Conservation (phyloP, 495 filamentous ascomycete species). For the Xylaria curta region DNA sequence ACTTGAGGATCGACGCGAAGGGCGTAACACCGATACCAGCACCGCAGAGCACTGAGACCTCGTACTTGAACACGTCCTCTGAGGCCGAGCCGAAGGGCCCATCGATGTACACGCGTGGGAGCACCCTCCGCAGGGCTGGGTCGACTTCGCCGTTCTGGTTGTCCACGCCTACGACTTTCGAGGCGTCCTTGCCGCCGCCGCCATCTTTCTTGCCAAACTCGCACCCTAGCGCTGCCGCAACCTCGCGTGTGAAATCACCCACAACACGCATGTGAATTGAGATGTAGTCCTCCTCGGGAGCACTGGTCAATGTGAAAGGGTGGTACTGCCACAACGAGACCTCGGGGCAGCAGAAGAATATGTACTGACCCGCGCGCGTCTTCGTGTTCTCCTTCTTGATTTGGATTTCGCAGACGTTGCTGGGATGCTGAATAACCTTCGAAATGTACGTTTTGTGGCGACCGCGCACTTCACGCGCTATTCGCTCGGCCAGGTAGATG, state of each 20-base stretch:
- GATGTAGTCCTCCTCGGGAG: slow-evolving; percentile 82
- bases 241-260: slow-evolving; percentile 69
- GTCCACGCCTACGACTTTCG: slow-evolving; percentile 70
- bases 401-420: slow-evolving; percentile 83
- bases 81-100: slow-evolving; percentile 81
- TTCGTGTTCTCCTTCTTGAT: slow-evolving; percentile 83
- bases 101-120: slow-evolving; percentile 78
- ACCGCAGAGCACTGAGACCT: slow-evolving; percentile 71
- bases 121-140: slow-evolving; percentile 69
- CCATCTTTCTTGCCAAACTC: slow-evolving; percentile 65
- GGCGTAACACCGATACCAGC: slow-evolving; percentile 77
- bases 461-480: slow-evolving; percentile 73
- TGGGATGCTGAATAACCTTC: slow-evolving; percentile 83
- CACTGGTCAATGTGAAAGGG: slow-evolving; percentile 79
- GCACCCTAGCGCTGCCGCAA: slow-evolving; percentile 72
- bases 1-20: slow-evolving; percentile 81
- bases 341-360: slow-evolving; percentile 81
- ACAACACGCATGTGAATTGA: slow-evolving; percentile 78
- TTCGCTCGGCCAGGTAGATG: slow-evolving; percentile 71
- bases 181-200: slow-evolving; percentile 44
- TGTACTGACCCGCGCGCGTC: slow-evolving; percentile 81
- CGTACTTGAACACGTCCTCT: slow-evolving; percentile 80
- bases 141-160: slow-evolving; percentile 64
- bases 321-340: slow-evolving; percentile 82
- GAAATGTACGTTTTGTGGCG: slow-evolving; percentile 79